Evolutionary conservation across 2,329 filamentous ascomycete genomes (phyloP), one percentile per base, ranked within the genome.

Genomic region (Pleochaeta shiraiana): DNA sequence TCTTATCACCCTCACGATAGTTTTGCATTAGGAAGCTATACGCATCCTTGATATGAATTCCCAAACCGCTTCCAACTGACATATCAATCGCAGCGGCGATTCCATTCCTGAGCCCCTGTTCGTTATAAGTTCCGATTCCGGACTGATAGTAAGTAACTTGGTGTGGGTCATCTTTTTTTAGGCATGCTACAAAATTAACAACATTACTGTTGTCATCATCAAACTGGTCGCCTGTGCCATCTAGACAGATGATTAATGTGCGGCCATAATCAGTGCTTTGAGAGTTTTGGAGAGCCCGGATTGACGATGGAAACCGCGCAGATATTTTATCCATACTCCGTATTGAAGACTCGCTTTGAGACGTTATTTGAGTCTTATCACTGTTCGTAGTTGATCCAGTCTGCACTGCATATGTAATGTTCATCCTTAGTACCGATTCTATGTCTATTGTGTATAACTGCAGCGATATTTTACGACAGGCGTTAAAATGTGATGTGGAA

Each of bases 21-120:
- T 77, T 78, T 37, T 77, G 71, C 77, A 79, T 79, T 7, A 79
- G 66, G 57, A 79, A 79, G 67, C 74, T 66, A 66, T 76, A 76
- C 1, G 74, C 74, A 66, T 75, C 75, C 64, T 72, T 71, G 59
- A 76, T 70, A 64, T 76, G 75, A 21, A 74, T 71, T 47, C 76
- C 76, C 9, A 78, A 71, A 1, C 75, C 74, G 66, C 72, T 74
- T 1, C 76, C 76, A 0, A 77, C 71, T 47, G 76, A 75, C 75
- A 76, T 76, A 65, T 77, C 75, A 59, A 77, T 64, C 0, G 71
- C 73, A 19, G 76, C 75, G 0, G 71, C 70, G 21, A 77, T 68
- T 34, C 76, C 76, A 66, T 73, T 73, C 60, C 70, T 72, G 24
- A 77, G 65, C 0, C 75, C 76, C 34, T 72, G 71, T 14, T 72